Evolutionary conservation across 371 early-diverging fungal genomes (phyloP), one percentile per base, ranked within the genome.

Genomic region (Rhizopus sp.): DNA sequence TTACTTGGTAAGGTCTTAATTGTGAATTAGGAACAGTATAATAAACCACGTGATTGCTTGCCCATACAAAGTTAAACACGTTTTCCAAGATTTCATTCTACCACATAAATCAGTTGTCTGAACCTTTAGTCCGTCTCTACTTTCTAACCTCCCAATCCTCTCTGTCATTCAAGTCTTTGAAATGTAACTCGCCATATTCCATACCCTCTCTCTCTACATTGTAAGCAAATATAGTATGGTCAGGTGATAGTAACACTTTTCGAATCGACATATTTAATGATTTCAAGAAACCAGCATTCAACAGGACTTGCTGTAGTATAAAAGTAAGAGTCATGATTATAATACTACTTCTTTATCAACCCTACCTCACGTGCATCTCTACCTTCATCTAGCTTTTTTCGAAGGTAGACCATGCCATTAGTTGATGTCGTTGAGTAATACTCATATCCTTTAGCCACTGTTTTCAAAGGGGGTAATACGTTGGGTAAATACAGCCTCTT

Each of bases 61-160:
- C 84, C 91, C 93, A 93, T 4, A 88, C 90, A 76, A 92, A 92
- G 63, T 90, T 90, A 70, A 90, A 91, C 0, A 91, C 86, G 34
- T 79, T 76, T 29, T 83, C 77, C n/a, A 91, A 62, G 1, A 77
- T 74, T 55, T 88, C 83, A 41, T 62, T 66, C 75, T 85, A 64
- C 23, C 4, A 50, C 32, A 41, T 40, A 13, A 5, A 53, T 52
- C 4, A 39, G 52, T 23, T 10, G 6, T 8, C 29, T 7, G 31
- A 49, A 12, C 16, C 40, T 55, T 44, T 46, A 7, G 7, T 40
- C 29, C 15, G n/a, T 9, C 13, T 47, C 6, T 41, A n/a, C 16
- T 30, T 15, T 51, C 35, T 52, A 77, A 77, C 80, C 62, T 77
- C 69, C 62, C 73, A 75, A 23, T 69, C 53, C 3, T 54, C 48